Percentiles rank a stretch among this genome's conserved stretches.
Conservation (phyloP, 2,329 filamentous ascomycete species). For the Arachnomyces sp. region DNA sequence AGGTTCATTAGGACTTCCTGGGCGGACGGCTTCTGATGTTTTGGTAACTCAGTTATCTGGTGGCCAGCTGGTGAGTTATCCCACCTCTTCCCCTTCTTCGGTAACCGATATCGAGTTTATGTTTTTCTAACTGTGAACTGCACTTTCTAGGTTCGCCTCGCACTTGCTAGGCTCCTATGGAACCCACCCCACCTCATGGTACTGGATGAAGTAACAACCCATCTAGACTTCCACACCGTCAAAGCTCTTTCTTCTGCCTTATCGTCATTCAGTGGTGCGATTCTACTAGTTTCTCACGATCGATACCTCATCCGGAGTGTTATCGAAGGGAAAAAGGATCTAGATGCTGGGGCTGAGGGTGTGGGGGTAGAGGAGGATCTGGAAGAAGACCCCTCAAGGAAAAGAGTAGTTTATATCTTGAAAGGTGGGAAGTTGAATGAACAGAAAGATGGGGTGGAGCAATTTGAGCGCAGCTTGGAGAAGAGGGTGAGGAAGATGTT, state of each 20-base stretch:
- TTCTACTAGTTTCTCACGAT: slow-evolving; percentile 73
- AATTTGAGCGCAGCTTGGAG: slow-evolving; percentile 57
- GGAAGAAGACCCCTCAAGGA: slow-evolving; percentile 36
- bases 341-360: slow-evolving; percentile 35
- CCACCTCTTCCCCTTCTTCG: slow-evolving; percentile 22
- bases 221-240: slow-evolving; percentile 76
- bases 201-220: slow-evolving; percentile 75
- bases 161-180: slow-evolving; percentile 62
- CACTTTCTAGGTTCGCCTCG: slow-evolving; percentile 42
- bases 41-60: slow-evolving; percentile 67
- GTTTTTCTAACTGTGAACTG: background rate
- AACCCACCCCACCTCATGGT: slow-evolving; percentile 62
- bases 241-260: slow-evolving; percentile 60
- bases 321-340: slow-evolving; percentile 51
- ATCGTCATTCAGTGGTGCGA: slow-evolving; percentile 60
- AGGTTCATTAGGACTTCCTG: slow-evolving; percentile 60
- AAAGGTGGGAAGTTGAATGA: slow-evolving; percentile 48
- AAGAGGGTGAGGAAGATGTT: slow-evolving; percentile 47
- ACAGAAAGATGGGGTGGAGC: slow-evolving; percentile 53
- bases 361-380: slow-evolving; percentile 30
- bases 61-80: slow-evolving; percentile 57
- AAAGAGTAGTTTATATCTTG: slow-evolving; percentile 53
- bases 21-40: slow-evolving; percentile 63
- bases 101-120: background rate
- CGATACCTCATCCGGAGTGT: slow-evolving; percentile 70